Base-by-base conservation (phyloP, 2,329 filamentous ascomycete species). In the Pyrenochaeta sp. region DNA sequence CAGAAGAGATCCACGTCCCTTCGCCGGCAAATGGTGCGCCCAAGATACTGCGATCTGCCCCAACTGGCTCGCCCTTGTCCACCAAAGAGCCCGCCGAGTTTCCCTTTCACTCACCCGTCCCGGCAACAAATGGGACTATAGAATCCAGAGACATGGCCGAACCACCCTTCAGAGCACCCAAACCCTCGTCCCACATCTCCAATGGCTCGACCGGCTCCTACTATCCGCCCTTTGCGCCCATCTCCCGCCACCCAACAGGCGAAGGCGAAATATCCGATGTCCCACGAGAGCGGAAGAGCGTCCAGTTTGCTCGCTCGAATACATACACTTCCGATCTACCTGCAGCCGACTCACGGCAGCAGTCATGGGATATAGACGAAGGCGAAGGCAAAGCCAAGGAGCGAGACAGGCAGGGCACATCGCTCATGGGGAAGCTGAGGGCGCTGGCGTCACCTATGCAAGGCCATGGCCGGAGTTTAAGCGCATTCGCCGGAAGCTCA, bases 371-470 rank as follows among this genome's bases (percentile, higher is more conserved):
- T 30, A 75, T 67, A 0, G 82, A 83, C 45, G 88, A 90, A 50
- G 83, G 78, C n/a, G 90, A 91, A 89, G 81, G 79, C 55, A 89
- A 74, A 56, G 68, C 58, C n/a, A 88, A 76, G 54, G 68, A 71
- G 57, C 67, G 83, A 39, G 65, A 67, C 54, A 70, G 83, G 84
- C 58, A 82, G 30, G 81, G 85, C 54, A 85, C 86, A 24, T 89
- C 90, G 25, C 84, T 96, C 63, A 92, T 96, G 78, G 89, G 89
- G 19, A 93, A 90, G 74, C 78, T 96, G 62, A 92, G 91, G 73
- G 89, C 91, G 3, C 80, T 96, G 54, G 87, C 91, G 24, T 85
- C 83, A 10, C 81, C 83, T 0, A 82, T 83, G 57, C 77, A 80
- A 44, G 78, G 80, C 19, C 84, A 86, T 66, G 77, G 79, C 2